Evolutionary conservation across 371 early-diverging fungal genomes (phyloP).

Genomic region (Mucor lusitanicus): DNA sequence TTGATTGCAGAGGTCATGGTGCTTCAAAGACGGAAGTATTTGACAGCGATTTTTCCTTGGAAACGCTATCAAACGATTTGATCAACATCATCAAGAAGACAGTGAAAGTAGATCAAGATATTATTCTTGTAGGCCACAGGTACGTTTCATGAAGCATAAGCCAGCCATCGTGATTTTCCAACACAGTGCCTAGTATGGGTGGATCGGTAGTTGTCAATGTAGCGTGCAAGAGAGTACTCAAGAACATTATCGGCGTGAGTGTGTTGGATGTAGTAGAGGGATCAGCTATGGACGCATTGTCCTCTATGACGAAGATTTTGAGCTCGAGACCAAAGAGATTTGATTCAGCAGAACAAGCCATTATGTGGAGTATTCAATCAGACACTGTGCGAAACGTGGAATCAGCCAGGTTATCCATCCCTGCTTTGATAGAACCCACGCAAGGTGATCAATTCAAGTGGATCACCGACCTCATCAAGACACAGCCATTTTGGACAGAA

Average conservation of each 20-base stretch:
- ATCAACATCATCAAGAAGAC: slow-evolving; percentile 44
- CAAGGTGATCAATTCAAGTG: slow-evolving; percentile 49
- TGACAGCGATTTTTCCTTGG: slow-evolving; percentile 64
- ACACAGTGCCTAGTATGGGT: slow-evolving; percentile 73
- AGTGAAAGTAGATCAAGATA: slow-evolving; percentile 47
- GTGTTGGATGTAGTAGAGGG: slow-evolving; percentile 93
- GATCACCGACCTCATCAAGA: slow-evolving; percentile 72
- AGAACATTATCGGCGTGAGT: slow-evolving; percentile 70
- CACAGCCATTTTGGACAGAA: slow-evolving; percentile 79
- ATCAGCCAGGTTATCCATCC: slow-evolving; percentile 81
- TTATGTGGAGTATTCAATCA: slow-evolving; percentile 74
- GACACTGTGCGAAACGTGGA: slow-evolving; percentile 64
- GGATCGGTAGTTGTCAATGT: slow-evolving; percentile 85
- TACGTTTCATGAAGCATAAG: slow-evolving; percentile 17
- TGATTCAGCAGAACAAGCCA: slow-evolving; percentile 59
- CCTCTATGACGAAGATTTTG: slow-evolving; percentile 65
- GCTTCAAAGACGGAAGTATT: slow-evolving; percentile 46
- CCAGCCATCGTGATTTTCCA: too few relatives aligned
- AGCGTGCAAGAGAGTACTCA: slow-evolving; percentile 53
- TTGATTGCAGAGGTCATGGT: slow-evolving; percentile 89
- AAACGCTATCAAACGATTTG: slow-evolving; percentile 60
- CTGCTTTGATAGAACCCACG: slow-evolving; percentile 47
- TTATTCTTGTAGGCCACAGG: slow-evolving; percentile 84
- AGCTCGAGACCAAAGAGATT: slow-evolving; percentile 67
- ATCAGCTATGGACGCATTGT: slow-evolving; percentile 78